phyloP scores from a whole-genome alignment of 768 basidiomycete species.

The Russula olivacea region DNA sequence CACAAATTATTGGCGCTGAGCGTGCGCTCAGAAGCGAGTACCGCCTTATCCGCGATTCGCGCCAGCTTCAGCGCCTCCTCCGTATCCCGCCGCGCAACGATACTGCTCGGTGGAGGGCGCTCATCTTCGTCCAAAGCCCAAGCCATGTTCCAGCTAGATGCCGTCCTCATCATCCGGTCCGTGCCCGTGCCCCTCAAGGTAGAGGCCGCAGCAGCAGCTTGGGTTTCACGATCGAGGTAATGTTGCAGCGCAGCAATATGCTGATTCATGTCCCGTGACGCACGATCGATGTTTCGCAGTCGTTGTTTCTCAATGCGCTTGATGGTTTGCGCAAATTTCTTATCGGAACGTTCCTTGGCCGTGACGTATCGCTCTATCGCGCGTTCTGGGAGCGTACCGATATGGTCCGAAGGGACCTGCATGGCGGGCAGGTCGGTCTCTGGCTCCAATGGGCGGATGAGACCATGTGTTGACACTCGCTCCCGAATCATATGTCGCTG shows the following conservation, averaged over 20 bases:
- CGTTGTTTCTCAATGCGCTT: conserved; percentile 61
- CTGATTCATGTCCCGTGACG: conserved; percentile 54
- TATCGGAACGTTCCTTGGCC: conserved; percentile 52
- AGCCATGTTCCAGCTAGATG: conserved; percentile 69
- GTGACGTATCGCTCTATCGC: conserved; percentile 72
- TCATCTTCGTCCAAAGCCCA: conserved; percentile 82
- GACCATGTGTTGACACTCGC: conserved; percentile 74
- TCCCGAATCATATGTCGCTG: conserved; percentile 79
- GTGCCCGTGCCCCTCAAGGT: conserved; percentile 9
- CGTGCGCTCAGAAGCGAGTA: conserved; percentile 50
- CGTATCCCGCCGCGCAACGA: conserved; percentile 85
- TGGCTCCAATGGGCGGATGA: conserved; percentile 77
- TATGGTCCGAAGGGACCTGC: conserved; percentile 52
- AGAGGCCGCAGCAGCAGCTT: background rate
- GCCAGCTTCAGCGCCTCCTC: conserved; percentile 69
- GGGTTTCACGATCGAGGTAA: conserved; percentile 33
- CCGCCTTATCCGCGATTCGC: conserved; percentile 62
- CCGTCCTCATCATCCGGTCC: conserved; percentile 21
- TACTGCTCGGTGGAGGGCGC: conserved; percentile 85
- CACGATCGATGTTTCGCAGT: conserved; percentile 55
- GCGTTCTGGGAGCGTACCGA: conserved; percentile 73
- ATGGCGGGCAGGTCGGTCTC: conserved; percentile 61
- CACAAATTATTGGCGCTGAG: conserved; percentile 70
- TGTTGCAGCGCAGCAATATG: conserved; percentile 47
- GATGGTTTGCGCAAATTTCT: conserved; percentile 55